phyloP scores from a whole-genome alignment of 208 protist species.

The Acanthamoeba culbertsoni region DNA sequence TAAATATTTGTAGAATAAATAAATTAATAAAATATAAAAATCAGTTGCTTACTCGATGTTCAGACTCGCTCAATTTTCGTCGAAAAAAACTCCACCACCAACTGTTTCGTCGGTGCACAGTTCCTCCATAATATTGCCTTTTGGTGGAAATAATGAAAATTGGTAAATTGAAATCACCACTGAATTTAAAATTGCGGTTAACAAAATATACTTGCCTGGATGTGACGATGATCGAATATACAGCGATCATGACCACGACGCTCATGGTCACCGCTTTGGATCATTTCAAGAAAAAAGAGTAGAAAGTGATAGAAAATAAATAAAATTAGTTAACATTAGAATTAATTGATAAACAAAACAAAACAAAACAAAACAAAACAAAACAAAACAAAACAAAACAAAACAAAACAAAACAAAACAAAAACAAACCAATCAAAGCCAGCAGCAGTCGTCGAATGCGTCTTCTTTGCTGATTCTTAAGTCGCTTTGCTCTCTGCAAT shows the following conservation, averaged over 20 bases:
- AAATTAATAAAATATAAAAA: too few species aligned
- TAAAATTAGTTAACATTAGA: background rate
- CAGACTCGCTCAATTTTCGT: slow-evolving; percentile 22
- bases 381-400: background rate
- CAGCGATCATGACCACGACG: slow-evolving; percentile 35
- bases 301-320: background rate
- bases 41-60: too few species aligned
- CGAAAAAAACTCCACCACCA: slow-evolving; percentile 32
- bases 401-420: background rate
- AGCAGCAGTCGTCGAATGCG: background rate
- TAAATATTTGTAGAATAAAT: too few species aligned
- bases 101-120: background rate
- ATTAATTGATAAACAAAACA: background rate
- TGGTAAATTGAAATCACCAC: too few species aligned
- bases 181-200: too few species aligned
- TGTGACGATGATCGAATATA: slow-evolving; percentile 22
- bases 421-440: background rate
- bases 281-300: too few species aligned
- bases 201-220: background rate
- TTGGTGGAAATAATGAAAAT: background rate
- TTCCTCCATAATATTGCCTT: background rate
- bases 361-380: background rate
- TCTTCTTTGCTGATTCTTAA: background rate
- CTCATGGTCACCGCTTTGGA: slow-evolving; percentile 7
- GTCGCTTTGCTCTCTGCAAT: background rate